A percentile compares a stretch with the other conserved stretches of the same genome.
Conservation (phyloP, 1,139 yeast species). For the Meyerozyma guilliermondii region DNA sequence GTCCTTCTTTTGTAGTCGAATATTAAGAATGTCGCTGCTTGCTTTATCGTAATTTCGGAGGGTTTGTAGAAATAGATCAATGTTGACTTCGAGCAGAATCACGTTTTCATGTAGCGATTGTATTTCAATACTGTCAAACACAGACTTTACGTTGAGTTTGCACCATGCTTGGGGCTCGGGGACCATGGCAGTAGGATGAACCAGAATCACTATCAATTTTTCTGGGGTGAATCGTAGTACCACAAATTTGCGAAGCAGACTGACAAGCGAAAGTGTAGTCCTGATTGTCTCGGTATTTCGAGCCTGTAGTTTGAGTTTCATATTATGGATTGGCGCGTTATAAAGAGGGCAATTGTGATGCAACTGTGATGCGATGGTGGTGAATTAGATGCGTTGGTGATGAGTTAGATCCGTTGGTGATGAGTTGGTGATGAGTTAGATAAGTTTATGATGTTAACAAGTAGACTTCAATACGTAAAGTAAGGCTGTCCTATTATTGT, state of each 20-base stretch:
- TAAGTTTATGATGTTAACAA: no score
- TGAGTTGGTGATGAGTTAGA: no score
- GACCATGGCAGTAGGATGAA: constrained; percentile 29
- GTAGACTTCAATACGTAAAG: no score
- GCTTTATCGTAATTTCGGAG: constrained; percentile 50
- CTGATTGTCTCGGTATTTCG: background rate
- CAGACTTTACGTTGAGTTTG: constrained; percentile 35
- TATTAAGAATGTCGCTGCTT: constrained; percentile 44
- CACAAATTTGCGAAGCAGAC: constrained; percentile 10
- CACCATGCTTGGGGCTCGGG: constrained; percentile 64
- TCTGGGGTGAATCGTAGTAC: constrained; percentile 42
- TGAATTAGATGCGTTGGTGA: no score
- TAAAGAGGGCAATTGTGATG: no score
- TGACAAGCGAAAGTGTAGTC: constrained; percentile 9
- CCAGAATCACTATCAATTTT: constrained; percentile 45
- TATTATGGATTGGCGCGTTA: background rate
- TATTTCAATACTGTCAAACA: constrained; percentile 49
- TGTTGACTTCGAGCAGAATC: constrained; percentile 51
- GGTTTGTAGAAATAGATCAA: constrained; percentile 51
- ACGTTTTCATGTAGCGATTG: constrained; percentile 40
- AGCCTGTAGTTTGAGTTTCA: background rate
- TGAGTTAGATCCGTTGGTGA: no score
- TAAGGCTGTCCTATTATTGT: no score
- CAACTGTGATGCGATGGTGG: no score
- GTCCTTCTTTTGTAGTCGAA: constrained; percentile 48